Base-by-base conservation (phyloP, 306 rosid species). In the Dryas alaskensis region DNA sequence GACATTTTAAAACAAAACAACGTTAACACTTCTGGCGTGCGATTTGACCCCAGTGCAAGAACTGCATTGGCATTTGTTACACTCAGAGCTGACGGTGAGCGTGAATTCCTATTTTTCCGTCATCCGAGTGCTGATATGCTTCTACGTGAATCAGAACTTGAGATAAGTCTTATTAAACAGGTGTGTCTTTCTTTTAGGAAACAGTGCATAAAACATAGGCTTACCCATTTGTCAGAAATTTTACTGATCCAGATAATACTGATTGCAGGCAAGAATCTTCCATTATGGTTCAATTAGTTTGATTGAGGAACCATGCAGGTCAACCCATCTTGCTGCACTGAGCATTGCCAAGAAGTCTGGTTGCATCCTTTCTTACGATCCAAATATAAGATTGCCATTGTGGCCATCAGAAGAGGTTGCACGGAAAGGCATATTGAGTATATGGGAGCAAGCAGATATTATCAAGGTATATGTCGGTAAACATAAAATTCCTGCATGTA, bases 91-190 rank as follows among this genome's bases (percentile, higher is more conserved):
- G 98, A 93, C 25, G 98, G 98, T 0, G 98, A 93, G 73, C 90
- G 97, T 0, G 98, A 93, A 63, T 91, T 93, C 80, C 82, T 93
- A 72, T 93, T 93, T 83, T 91, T 89, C 82, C 90, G 93, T 42
- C 80, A 93, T 83, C 98, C 97, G 27, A 93, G 98, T 42, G 98
- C 98, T 77, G 98, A 93, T 80, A 89, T 91, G 96, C 98, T 89
- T 82, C 82, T 93, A 58, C 84, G 67, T 8, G 97, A 91, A 76
- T 81, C 91, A 60, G 97, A 93, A 80, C 98, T 93, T 54, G 93
- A 93, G 66, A 68, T 74, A 66, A 70, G 73, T 78, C 84, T 93
- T 65, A 67, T 93, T 73, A 72, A 86, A 69, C 52, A 89, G 98
- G 98, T 72, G 54, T 58, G 75, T 75, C 7, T 31, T 64, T 58